Conservation (phyloP, 2,329 filamentous ascomycete genomes). For the Chaetomium strumarium region DNA sequence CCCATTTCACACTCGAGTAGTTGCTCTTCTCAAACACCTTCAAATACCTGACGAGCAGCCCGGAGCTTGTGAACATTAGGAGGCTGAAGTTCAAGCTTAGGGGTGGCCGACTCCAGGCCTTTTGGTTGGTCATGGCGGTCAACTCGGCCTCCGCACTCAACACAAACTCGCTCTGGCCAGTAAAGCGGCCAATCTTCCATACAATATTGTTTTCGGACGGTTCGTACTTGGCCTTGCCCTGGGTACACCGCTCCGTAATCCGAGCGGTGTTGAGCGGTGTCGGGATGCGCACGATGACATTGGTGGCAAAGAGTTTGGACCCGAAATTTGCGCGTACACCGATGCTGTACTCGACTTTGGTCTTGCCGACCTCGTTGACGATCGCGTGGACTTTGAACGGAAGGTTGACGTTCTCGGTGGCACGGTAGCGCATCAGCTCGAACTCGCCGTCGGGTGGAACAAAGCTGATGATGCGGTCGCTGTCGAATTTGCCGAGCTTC, state of each 20-base stretch:
- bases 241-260: slow-evolving; percentile 86
- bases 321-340: slow-evolving; percentile 96
- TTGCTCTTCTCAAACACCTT: slow-evolving; percentile 99
- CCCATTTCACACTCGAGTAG: slow-evolving; percentile 98
- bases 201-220: slow-evolving; percentile 97
- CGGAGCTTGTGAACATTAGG: slow-evolving; percentile 97
- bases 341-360: slow-evolving; percentile 98
- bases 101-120: slow-evolving; percentile 91
- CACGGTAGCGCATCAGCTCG: slow-evolving; percentile 96
- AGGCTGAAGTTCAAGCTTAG: slow-evolving; percentile 87
- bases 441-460: slow-evolving; percentile 96
- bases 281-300: slow-evolving; percentile 88
- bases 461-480: slow-evolving; percentile 93
- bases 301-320: slow-evolving; percentile 92
- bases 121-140: slow-evolving; percentile 96
- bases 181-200: slow-evolving; percentile 98
- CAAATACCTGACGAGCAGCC: slow-evolving; percentile 83
- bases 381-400: slow-evolving; percentile 99
- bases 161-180: slow-evolving; percentile 94
- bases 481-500: slow-evolving; percentile 93
- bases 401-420: slow-evolving; percentile 96
- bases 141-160: slow-evolving; percentile 88
- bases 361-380: slow-evolving; percentile 93
- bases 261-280: slow-evolving; percentile 94
- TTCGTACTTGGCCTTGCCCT: slow-evolving; percentile 98